Base-by-base conservation (phyloP, 768 basidiomycete species). In the Lentinula detonsa region DNA sequence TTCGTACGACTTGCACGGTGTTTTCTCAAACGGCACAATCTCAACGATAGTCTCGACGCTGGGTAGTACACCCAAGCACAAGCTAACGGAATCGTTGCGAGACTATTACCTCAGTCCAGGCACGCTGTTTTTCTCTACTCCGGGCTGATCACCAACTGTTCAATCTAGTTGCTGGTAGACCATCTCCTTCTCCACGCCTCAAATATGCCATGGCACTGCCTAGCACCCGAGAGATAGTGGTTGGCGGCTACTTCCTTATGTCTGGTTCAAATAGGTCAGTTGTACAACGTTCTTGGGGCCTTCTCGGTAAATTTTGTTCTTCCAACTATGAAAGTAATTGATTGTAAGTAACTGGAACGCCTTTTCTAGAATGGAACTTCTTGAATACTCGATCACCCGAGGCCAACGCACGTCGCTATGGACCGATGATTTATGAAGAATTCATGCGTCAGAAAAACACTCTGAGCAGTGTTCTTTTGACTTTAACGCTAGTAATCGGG, bases 1-100 rank as follows among this genome's bases (percentile, higher is more conserved):
- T 0, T 83, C 83, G 13, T 83, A 81, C 64, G 63, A 66, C 0
- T 5, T 83, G 6, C 67, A 69, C 5, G 83, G 82, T 9, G 81
- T 80, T 2, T 50, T 87, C 0, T 88, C 87, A 0, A 87, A 87
- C 8, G 92, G 91, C 1, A 86, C 90, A 3, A 60, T 88, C 1
- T 74, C 67, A n/a, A 77, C 78, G 3, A 50, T 69, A n/a, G 68
- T 76, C 65, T 72, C 66, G 33, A 62, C 62, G 28, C 60, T 81
- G 46, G 83, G 75, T 60, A 73, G 70, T 53, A 73, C 73, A 45
- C 79, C 74, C 46, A 72, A 43, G 65, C 74, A 69, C 59, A 78
- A 61, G 57, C 72, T 57, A 61, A 68, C 63, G 6, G 72, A 76
- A 23, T 65, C 78, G 2, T 60, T 52, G 4, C 56, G 62, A 21